Percentiles rank a stretch among this genome's conserved stretches.
Evolutionary conservation across 2,329 filamentous ascomycete genomes (phyloP).

Genomic region (Exophiala sp.): DNA sequence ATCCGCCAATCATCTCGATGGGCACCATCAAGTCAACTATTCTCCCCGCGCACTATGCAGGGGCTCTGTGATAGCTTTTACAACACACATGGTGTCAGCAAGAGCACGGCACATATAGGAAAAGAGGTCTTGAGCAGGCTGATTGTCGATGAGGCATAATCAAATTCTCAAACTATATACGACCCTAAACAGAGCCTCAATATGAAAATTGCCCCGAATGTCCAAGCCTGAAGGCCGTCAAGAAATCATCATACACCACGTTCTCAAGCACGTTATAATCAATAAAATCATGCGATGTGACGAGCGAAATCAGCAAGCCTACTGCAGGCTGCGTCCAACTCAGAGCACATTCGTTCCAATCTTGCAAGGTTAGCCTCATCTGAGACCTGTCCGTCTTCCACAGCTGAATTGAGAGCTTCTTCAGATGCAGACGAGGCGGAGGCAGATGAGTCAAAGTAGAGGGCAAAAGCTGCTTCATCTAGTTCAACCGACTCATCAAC

Average conservation of each 20-base stretch:
- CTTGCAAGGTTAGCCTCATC: conserved; percentile 9
- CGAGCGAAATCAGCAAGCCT: conserved; percentile 13
- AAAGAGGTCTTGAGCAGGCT: no score
- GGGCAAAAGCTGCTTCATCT: conserved; percentile 16
- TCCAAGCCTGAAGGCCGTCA: no score
- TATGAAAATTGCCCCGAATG: no score
- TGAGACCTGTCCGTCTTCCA: conserved; percentile 1
- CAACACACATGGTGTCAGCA: background rate
- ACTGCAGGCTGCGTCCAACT: conserved; percentile 22
- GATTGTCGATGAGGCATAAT: background rate
- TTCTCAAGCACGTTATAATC: background rate
- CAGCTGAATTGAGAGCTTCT: background rate
- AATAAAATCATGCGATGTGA: conserved; percentile 12
- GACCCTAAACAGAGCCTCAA: background rate
- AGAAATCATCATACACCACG: no score
- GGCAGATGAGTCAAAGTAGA: conserved; percentile 14
- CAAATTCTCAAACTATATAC: background rate
- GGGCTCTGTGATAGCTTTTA: background rate
- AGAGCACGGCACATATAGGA: background rate
- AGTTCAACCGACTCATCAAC: conserved; percentile 49
- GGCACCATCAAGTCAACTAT: background rate
- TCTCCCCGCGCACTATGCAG: background rate
- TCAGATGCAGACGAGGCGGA: conserved; percentile 10
- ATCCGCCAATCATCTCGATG: background rate
- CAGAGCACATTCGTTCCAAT: conserved; percentile 17